phyloP scores from a whole-genome alignment of 768 basidiomycete genomes.

The Suillus tomentosus region DNA sequence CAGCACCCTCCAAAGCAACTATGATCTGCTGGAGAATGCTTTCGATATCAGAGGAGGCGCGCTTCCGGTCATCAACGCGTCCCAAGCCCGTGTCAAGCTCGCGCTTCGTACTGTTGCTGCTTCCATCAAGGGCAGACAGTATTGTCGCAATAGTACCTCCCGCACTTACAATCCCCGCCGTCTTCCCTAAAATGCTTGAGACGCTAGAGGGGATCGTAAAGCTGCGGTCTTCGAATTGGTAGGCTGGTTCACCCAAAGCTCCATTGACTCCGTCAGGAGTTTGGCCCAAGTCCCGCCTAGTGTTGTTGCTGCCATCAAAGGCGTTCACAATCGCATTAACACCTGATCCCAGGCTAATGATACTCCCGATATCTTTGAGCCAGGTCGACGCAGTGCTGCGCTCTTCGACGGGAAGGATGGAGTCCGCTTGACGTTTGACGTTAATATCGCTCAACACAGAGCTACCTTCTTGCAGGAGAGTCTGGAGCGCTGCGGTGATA shows the following conservation, averaged over 20 bases:
- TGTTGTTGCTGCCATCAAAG: background rate
- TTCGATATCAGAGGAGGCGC: background rate
- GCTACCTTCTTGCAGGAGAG: background rate
- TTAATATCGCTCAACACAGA: background rate
- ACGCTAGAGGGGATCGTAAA: background rate
- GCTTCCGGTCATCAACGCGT: background rate
- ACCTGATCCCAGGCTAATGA: background rate
- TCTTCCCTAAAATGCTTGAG: background rate
- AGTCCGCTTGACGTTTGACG: background rate
- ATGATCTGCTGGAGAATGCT: background rate
- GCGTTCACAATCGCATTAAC: background rate
- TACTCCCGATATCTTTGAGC: background rate
- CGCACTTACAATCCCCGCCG: background rate
- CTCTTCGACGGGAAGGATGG: background rate
- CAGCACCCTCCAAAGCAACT: background rate
- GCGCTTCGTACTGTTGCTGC: conserved; percentile 3
- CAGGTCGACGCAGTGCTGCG: background rate
- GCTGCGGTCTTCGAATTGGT: background rate
- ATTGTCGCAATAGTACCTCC: background rate
- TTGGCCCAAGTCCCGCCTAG: background rate
- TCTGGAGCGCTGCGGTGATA: background rate
- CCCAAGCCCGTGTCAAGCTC: background rate
- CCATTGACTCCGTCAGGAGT: background rate
- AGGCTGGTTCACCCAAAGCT: background rate
- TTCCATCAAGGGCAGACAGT: background rate